A percentile compares a stretch with the other conserved stretches of the same genome.
Conservation (phyloP, 495 filamentous ascomycete species). For the Penicillium riverlandense region DNA sequence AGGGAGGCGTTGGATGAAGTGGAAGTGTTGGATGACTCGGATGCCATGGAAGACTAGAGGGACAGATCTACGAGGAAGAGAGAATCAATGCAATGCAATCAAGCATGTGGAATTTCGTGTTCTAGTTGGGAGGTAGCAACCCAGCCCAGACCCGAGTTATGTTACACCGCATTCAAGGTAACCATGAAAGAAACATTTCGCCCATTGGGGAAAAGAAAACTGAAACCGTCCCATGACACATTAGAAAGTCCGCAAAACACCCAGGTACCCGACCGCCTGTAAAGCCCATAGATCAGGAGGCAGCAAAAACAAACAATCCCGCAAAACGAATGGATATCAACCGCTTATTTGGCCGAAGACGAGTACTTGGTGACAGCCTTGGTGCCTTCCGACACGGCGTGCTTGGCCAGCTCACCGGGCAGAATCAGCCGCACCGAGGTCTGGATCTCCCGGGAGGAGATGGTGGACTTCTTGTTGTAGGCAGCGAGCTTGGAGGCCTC, state of each 20-base stretch:
- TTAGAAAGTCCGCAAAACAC: slow-evolving; percentile 71
- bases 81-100: slow-evolving; percentile 33
- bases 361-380: slow-evolving; percentile 99
- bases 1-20: slow-evolving; percentile 82
- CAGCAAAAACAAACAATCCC: slow-evolving; percentile 43
- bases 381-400: slow-evolving; percentile 98
- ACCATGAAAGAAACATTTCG: slow-evolving; percentile 65
- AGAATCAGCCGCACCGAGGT: slow-evolving; percentile 97
- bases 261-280: slow-evolving; percentile 53
- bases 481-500: slow-evolving; percentile 98
- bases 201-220: slow-evolving; percentile 52
- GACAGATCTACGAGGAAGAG: neutral
- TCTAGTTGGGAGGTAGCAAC: slow-evolving; percentile 32
- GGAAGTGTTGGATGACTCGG: slow-evolving; percentile 73
- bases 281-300: slow-evolving; percentile 51
- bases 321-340: slow-evolving; percentile 35
- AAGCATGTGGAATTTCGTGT: slow-evolving; percentile 49
- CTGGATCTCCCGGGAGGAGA: slow-evolving; percentile 98
- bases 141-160: slow-evolving; percentile 53
- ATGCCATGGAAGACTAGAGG: slow-evolving; percentile 25
- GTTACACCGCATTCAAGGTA: slow-evolving; percentile 66
- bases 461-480: slow-evolving; percentile 99
- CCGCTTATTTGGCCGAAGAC: slow-evolving; percentile 92
- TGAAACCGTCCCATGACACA: slow-evolving; percentile 85
- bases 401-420: slow-evolving; percentile 97